A percentile compares a stretch with the other conserved stretches of the same genome.
phyloP scores from a whole-genome alignment of 257 asterid species.

The Jacaranda mimosifolia region DNA sequence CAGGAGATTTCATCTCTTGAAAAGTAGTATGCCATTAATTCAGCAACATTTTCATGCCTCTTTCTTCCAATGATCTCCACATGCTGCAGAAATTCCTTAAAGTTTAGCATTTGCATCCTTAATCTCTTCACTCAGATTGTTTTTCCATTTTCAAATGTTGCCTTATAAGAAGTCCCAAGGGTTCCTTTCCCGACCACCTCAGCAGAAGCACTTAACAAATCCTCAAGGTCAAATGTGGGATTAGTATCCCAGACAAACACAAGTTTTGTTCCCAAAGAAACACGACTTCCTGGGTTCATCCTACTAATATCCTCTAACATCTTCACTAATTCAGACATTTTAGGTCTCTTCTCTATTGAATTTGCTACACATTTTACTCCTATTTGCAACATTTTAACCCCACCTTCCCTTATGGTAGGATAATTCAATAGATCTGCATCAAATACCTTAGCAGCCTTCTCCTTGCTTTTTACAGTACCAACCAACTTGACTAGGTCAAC shows the following conservation, averaged over 20 bases:
- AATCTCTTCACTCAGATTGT: constrained; percentile 27
- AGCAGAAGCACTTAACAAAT: constrained; percentile 25
- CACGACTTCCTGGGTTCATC: not conserved
- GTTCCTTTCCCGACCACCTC: constrained; percentile 30
- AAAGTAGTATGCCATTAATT: constrained; percentile 35
- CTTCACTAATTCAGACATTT: constrained; percentile 3
- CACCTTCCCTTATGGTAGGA: not conserved
- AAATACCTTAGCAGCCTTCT: constrained; percentile 5
- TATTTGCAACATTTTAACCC: constrained; percentile 16
- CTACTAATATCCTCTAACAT: not conserved
- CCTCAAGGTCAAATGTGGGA: constrained; percentile 22
- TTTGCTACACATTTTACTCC: constrained; percentile 22
- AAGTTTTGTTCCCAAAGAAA: not conserved
- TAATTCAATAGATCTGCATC: not conserved
- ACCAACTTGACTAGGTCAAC: constrained; percentile 26
- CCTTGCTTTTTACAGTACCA: not conserved
- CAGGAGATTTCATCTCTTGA: constrained; percentile 34
- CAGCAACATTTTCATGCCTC: constrained; percentile 35
- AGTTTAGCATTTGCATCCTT: not conserved
- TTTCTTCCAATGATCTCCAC: constrained; percentile 26
- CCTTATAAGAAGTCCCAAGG: constrained; percentile 31
- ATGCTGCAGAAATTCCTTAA: constrained; percentile 18
- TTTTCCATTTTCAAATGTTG: constrained; percentile 6
- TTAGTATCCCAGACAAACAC: not conserved
- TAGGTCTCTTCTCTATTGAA: constrained; percentile 21